Evolutionary conservation across 1,284 basidiomycete species (phyloP).

Genomic region (Boletellus sp.): DNA sequence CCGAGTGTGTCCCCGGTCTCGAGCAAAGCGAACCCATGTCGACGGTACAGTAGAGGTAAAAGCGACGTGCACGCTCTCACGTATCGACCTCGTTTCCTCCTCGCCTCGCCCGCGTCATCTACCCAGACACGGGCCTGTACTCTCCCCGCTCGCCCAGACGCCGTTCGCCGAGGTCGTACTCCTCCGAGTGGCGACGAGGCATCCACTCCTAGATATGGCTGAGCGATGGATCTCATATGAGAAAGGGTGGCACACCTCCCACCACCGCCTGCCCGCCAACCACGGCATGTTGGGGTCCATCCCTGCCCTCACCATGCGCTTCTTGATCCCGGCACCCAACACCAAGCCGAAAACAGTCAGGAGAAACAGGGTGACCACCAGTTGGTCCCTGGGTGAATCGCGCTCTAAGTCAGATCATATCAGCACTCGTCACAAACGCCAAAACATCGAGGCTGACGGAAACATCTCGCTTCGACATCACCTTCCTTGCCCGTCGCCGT

Average conservation of each 20-base stretch:
- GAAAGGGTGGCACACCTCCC: constrained; percentile 59
- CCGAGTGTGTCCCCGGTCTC: constrained; percentile 49
- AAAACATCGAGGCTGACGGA: constrained; percentile 64
- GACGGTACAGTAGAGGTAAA: background rate
- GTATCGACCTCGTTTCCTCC: constrained; percentile 24
- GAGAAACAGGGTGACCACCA: constrained; percentile 87
- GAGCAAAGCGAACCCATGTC: constrained; percentile 69
- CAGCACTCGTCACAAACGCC: constrained; percentile 28
- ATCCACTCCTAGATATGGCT: constrained; percentile 49
- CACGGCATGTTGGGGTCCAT: constrained; percentile 60
- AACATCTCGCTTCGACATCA: constrained; percentile 93
- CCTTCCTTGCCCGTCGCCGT: constrained; percentile 95
- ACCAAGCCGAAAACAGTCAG: constrained; percentile 81
- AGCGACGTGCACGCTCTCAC: constrained; percentile 9
- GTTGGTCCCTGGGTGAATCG: constrained; percentile 87
- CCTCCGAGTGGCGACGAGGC: constrained; percentile 52
- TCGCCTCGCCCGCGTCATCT: constrained; percentile 18
- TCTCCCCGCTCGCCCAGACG: constrained; percentile 35
- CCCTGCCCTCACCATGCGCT: constrained; percentile 74
- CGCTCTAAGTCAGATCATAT: constrained; percentile 47
- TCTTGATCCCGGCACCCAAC: constrained; percentile 79
- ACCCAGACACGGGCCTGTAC: constrained; percentile 37
- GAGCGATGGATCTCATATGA: constrained; percentile 22
- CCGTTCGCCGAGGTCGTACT: constrained; percentile 45
- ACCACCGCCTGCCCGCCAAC: constrained; percentile 62